These are phyloP conservation scores for Fusarium nygamai DNA, from an alignment of 2,329 filamentous ascomycete genomes.

Conservation along the genomic window DNA sequence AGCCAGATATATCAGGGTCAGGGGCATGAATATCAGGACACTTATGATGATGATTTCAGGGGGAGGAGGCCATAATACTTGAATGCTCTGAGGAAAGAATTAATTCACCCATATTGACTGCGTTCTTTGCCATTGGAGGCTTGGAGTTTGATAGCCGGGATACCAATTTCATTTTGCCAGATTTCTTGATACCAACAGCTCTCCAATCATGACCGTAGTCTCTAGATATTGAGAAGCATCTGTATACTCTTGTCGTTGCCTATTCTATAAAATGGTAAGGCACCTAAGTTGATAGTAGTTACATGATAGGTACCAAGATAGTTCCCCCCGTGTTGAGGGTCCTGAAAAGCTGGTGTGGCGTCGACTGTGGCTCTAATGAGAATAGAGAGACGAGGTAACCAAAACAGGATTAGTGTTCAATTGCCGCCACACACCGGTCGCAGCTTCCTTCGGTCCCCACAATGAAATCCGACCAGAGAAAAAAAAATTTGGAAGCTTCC, in stretches of 20 bases:
- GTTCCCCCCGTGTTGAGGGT: too few species aligned
- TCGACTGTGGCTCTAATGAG: too few species aligned
- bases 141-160: neutral
- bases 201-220: neutral
- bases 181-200: neutral
- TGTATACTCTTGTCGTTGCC: neutral
- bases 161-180: neutral
- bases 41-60: neutral
- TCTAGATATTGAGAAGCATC: neutral
- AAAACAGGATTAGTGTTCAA: conserved; percentile 10
- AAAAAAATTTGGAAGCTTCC: conserved; percentile 50
- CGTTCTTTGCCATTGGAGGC: neutral
- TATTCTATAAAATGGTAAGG: neutral
- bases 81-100: neutral
- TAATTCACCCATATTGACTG: neutral
- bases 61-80: neutral
- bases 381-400: conserved; percentile 36
- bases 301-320: conserved; percentile 16
- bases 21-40: neutral
- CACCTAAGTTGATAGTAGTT: neutral
- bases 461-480: conserved; percentile 43
- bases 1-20: neutral
- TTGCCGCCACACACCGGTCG: conserved; percentile 41
- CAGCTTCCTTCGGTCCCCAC: conserved; percentile 44
- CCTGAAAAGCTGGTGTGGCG: too few species aligned